These are phyloP conservation scores for Trichocladium uniseriatum DNA, from an alignment of 495 filamentous ascomycete genomes.

Conservation along the genomic window DNA sequence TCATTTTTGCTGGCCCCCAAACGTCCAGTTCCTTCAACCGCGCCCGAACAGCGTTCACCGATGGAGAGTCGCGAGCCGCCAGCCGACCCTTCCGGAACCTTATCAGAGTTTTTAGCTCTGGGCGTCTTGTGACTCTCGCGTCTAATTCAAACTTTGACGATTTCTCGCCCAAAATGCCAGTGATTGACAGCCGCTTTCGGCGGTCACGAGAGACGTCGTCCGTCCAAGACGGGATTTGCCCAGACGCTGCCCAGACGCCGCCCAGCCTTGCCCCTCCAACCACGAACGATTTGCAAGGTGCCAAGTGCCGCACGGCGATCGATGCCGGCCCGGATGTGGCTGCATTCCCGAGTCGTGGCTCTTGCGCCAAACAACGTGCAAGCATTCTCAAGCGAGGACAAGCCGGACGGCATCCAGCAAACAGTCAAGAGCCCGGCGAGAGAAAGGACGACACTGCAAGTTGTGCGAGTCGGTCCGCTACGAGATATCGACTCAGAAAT, in stretches of 20 bases:
- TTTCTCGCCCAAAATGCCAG: not conserved
- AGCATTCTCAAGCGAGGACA: not conserved
- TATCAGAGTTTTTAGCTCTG: not conserved
- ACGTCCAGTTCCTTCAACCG: not conserved
- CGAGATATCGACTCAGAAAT: slow-evolving; percentile 5
- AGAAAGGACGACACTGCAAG: not conserved
- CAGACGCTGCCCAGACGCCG: too few relatives aligned
- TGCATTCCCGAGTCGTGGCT: slow-evolving; percentile 7
- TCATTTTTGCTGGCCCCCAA: slow-evolving; percentile 9
- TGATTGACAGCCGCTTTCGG: not conserved
- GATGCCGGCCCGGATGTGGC: slow-evolving; percentile 6
- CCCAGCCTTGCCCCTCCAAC: slow-evolving; percentile 4
- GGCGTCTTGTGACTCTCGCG: not conserved
- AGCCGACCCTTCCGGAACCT: slow-evolving; percentile 3
- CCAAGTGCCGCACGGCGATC: not conserved
- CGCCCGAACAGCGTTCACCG: not conserved
- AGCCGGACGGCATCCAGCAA: not conserved
- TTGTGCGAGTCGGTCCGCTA: not conserved
- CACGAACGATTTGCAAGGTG: not conserved
- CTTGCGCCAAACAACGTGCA: not conserved
- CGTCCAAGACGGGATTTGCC: not conserved
- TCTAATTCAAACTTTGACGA: not conserved
- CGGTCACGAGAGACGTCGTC: not conserved
- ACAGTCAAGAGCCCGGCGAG: not conserved
- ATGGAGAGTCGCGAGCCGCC: not conserved